Percentiles rank a stretch among this genome's conserved stretches.
Conservation (phyloP, 1,139 yeast genomes). For the Scheffersomyces segobiensis region DNA sequence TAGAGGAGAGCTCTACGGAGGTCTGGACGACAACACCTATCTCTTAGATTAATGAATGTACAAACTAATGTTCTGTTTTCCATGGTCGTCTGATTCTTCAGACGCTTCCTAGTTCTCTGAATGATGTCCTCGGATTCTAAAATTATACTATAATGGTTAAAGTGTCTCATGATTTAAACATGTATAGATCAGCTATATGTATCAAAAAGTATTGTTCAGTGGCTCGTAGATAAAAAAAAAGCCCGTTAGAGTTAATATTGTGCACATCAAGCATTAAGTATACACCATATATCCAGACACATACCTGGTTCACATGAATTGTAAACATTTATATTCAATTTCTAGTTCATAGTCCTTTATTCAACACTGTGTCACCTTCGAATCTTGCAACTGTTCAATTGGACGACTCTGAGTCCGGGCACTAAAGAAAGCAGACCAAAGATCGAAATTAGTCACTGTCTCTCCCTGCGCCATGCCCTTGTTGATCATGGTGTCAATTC, state of each 20-base stretch:
- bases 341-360: not conserved
- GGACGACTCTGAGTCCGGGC: conserved; percentile 13
- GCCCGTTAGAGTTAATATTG: no score
- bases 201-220: no score
- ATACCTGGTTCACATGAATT: no score
- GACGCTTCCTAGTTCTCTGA: not conserved
- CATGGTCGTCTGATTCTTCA: not conserved
- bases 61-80: not conserved
- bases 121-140: no score
- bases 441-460: conserved; percentile 51
- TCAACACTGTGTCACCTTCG: conserved; percentile 4
- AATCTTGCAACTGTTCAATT: not conserved
- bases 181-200: no score
- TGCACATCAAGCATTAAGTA: no score
- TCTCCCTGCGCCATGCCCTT: conserved; percentile 52
- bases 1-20: conserved; percentile 65
- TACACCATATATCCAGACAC: no score
- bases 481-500: conserved; percentile 42
- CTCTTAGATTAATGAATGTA: conserved; percentile 16
- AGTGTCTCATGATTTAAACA: no score
- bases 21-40: conserved; percentile 64
- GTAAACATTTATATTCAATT: no score
- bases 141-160: no score
- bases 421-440: conserved; percentile 62
- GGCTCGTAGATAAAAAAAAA: no score